phyloP scores from a whole-genome alignment of 1,139 yeast genomes.

The Starmera stellimalicola region DNA sequence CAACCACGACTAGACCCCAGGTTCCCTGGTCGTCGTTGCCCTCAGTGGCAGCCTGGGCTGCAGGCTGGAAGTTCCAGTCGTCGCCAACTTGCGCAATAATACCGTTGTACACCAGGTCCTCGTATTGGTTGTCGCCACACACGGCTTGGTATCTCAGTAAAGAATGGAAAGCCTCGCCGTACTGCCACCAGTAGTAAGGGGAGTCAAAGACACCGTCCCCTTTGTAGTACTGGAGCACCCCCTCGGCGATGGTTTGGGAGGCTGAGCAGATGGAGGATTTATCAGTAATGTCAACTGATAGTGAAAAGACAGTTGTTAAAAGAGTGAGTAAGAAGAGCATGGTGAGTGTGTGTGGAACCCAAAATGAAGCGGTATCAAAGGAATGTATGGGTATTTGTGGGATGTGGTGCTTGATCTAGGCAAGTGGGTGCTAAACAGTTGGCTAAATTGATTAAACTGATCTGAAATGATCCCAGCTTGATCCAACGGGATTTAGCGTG shows the following conservation, averaged over 20 bases:
- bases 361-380: no score
- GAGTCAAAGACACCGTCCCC: slow-evolving; percentile 69
- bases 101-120: slow-evolving; percentile 44
- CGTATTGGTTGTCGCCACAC: slow-evolving; percentile 55
- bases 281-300: background rate
- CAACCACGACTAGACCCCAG: slow-evolving; percentile 82
- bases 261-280: slow-evolving; percentile 30
- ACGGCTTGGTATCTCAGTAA: slow-evolving; percentile 57
- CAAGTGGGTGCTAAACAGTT: no score
- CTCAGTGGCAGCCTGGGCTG: slow-evolving; percentile 66
- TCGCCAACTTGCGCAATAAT: slow-evolving; percentile 59
- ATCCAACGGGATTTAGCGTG: no score
- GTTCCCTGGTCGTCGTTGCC: slow-evolving; percentile 93
- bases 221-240: slow-evolving; percentile 64
- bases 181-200: slow-evolving; percentile 94
- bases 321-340: slow-evolving; percentile 10
- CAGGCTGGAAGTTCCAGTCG: slow-evolving; percentile 62
- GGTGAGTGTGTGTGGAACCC: no score
- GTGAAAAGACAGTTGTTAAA: background rate
- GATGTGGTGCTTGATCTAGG: no score
- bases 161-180: slow-evolving; percentile 83
- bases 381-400: no score
- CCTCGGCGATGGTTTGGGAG: slow-evolving; percentile 49
- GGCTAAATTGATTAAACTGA: no score
- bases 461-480: no score